Conservation (phyloP, 2,329 filamentous ascomycete species). For the Ramichloridium luteum region DNA sequence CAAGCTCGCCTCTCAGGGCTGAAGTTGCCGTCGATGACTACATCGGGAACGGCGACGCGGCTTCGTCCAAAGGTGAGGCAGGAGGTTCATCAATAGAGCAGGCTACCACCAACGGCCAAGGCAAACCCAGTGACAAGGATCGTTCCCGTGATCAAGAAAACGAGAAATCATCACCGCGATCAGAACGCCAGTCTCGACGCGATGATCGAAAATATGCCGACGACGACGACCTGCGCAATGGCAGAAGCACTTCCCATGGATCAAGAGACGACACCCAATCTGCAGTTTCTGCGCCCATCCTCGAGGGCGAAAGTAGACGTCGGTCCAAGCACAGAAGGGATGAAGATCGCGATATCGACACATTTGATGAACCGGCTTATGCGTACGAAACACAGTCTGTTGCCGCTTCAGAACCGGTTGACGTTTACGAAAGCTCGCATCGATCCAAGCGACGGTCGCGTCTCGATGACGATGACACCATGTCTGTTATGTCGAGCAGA, state of each 20-base stretch:
- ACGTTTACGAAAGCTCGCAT: slow-evolving; percentile 26
- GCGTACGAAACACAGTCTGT: slow-evolving; percentile 30
- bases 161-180: neutral
- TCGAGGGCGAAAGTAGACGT: slow-evolving; percentile 23
- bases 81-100: neutral
- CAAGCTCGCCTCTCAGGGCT: slow-evolving; percentile 33
- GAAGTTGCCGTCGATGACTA: slow-evolving; percentile 35
- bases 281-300: slow-evolving; percentile 18
- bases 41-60: slow-evolving; percentile 16
- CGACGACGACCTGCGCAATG: slow-evolving; percentile 2
- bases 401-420: slow-evolving; percentile 30
- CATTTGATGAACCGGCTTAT: slow-evolving; percentile 23
- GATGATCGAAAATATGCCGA: slow-evolving; percentile 3
- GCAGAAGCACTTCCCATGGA: slow-evolving; percentile 11
- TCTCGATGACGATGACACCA: slow-evolving; percentile 31
- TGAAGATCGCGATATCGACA: slow-evolving; percentile 21
- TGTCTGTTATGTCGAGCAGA: slow-evolving; percentile 30
- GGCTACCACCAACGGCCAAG: neutral
- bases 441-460: slow-evolving; percentile 31
- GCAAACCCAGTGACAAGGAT: slow-evolving; percentile 5
- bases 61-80: too few relatives aligned
- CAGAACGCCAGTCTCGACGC: slow-evolving; percentile 1
- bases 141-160: neutral
- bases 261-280: slow-evolving; percentile 18
- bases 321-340: slow-evolving; percentile 20